These are phyloP conservation scores for Drechslerella stenobrocha DNA, from an alignment of 2,329 filamentous ascomycete species.

Conservation along the genomic window DNA sequence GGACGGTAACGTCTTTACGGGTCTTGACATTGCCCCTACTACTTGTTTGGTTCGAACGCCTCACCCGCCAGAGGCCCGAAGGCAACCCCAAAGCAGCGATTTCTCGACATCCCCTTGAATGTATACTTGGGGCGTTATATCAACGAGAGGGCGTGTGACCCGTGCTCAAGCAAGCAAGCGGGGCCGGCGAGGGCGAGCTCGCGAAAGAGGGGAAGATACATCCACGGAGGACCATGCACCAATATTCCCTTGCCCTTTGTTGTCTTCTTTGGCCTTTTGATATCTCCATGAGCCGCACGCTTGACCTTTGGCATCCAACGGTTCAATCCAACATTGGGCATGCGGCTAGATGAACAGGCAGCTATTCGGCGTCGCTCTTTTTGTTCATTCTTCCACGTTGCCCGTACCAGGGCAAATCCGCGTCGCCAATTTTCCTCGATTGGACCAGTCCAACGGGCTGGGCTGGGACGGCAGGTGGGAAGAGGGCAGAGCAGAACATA, in stretches of 20 bases:
- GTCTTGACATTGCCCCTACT: slow-evolving; percentile 13
- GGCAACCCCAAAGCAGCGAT: slow-evolving; percentile 8
- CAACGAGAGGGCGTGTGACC: slow-evolving; percentile 26
- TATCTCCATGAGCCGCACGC: slow-evolving; percentile 10
- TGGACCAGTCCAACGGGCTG: not conserved
- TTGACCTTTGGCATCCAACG: not conserved
- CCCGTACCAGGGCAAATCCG: slow-evolving; percentile 15
- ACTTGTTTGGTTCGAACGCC: slow-evolving; percentile 10
- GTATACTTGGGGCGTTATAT: slow-evolving; percentile 21
- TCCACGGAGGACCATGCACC: slow-evolving; percentile 29
- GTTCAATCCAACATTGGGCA: not conserved
- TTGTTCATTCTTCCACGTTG: not conserved
- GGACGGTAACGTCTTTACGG: not conserved
- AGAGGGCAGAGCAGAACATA: slow-evolving; percentile 7
- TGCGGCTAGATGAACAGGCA: not conserved
- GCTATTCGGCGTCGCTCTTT: not conserved
- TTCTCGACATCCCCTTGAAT: slow-evolving; percentile 11
- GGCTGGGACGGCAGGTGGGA: slow-evolving; percentile 1
- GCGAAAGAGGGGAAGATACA: slow-evolving; percentile 22
- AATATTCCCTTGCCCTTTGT: slow-evolving; percentile 22
- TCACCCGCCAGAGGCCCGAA: not conserved
- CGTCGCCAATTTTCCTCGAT: slow-evolving; percentile 12
- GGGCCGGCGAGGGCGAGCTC: slow-evolving; percentile 31
- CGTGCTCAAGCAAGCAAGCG: slow-evolving; percentile 25
- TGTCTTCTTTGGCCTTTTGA: slow-evolving; percentile 10